Conservation (phyloP, 163 green algal species). For the Chlamydomonas reinhardtii region DNA sequence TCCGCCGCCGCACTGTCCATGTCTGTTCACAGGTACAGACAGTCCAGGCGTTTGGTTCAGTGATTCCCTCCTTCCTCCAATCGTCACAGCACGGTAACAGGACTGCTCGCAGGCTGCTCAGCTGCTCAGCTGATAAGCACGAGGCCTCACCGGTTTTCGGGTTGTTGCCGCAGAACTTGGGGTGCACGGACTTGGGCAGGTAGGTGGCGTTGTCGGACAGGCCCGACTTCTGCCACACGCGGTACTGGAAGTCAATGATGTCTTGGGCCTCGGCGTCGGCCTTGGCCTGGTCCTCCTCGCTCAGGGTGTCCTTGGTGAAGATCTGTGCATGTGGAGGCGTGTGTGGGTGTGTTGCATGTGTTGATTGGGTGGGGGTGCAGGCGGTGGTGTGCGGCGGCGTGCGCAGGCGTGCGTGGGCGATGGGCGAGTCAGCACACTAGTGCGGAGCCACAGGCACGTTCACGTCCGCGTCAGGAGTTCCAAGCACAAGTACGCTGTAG, state of each 20-base stretch:
- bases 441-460: too few relatives aligned
- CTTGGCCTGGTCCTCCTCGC: not conserved
- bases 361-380: not conserved
- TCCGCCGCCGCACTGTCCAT: not conserved
- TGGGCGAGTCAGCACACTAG: too few relatives aligned
- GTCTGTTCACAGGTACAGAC: too few relatives aligned
- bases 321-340: not conserved
- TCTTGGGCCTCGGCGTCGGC: constrained; percentile 33
- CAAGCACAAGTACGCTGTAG: too few relatives aligned
- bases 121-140: too few relatives aligned
- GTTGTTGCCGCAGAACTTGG: constrained; percentile 57
- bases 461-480: too few relatives aligned
- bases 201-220: constrained; percentile 62
- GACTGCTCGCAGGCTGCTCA: too few relatives aligned
- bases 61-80: too few relatives aligned
- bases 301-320: not conserved
- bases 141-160: not conserved
- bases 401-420: too few relatives aligned
- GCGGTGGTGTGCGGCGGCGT: not conserved
- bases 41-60: too few relatives aligned
- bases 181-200: constrained; percentile 71
- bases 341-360: too few relatives aligned
- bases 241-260: constrained; percentile 46
- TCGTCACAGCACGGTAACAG: too few relatives aligned
- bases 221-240: constrained; percentile 45